These are phyloP conservation scores for Leptographium wingfieldii DNA, from an alignment of 2,329 filamentous ascomycete species.

Conservation along the genomic window DNA sequence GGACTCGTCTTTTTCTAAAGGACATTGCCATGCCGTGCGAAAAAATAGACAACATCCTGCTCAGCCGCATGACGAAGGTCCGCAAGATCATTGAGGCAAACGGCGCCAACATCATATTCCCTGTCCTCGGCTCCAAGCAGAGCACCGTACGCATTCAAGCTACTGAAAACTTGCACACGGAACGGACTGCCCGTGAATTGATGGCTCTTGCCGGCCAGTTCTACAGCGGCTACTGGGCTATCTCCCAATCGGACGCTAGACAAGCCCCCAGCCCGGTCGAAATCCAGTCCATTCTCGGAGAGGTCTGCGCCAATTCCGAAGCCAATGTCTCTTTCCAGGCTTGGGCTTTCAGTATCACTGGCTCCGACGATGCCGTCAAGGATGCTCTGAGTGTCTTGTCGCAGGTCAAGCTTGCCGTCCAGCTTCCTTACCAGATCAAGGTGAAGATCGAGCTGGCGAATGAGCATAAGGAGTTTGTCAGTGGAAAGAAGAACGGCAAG, in stretches of 20 bases:
- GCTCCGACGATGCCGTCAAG: constrained; percentile 93
- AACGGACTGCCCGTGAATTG: constrained; percentile 87
- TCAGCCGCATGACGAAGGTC: constrained; percentile 87
- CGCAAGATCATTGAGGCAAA: constrained; percentile 96
- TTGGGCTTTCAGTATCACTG: constrained; percentile 83
- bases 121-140: constrained; percentile 72
- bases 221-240: constrained; percentile 94
- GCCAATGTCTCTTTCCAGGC: constrained; percentile 93
- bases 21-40: constrained; percentile 79
- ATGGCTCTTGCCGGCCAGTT: constrained; percentile 96
- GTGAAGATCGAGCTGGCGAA: constrained; percentile 98
- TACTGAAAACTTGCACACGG: constrained; percentile 83
- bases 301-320: constrained; percentile 93
- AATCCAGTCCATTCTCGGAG: constrained; percentile 78
- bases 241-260: constrained; percentile 61
- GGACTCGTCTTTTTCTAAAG: constrained; percentile 78
- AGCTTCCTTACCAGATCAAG: constrained; percentile 81
- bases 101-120: constrained; percentile 88
- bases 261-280: constrained; percentile 54
- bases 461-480: constrained; percentile 98
- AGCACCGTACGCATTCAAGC: constrained; percentile 83
- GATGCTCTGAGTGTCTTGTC: constrained; percentile 89
- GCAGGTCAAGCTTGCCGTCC: constrained; percentile 77
- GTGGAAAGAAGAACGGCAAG: constrained; percentile 99
- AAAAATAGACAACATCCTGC: constrained; percentile 89